phyloP scores from a whole-genome alignment of 2,329 filamentous ascomycete species.

The Plectosphaerella sp. region DNA sequence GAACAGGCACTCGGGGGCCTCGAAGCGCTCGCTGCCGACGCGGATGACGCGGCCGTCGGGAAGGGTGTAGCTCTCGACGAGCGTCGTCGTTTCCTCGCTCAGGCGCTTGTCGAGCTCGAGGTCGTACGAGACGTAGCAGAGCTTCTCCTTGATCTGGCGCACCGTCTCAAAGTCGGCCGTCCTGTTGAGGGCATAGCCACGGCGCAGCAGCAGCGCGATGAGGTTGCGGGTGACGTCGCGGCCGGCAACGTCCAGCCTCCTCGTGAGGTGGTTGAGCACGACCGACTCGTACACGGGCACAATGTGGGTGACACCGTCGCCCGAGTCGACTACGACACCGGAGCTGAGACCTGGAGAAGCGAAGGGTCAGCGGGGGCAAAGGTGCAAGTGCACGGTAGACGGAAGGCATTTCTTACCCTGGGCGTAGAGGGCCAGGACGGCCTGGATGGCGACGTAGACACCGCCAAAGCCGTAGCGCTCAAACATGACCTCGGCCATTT shows the following conservation, averaged over 20 bases:
- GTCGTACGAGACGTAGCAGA: slow-evolving; percentile 98
- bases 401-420: slow-evolving; percentile 59
- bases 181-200: slow-evolving; percentile 94
- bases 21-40: slow-evolving; percentile 94
- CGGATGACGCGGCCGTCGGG: slow-evolving; percentile 95
- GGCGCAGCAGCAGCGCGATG: slow-evolving; percentile 87
- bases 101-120: slow-evolving; percentile 92
- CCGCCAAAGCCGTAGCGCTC: slow-evolving; percentile 94
- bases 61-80: slow-evolving; percentile 96
- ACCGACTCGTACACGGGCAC: slow-evolving; percentile 98
- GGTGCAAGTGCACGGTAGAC: neutral
- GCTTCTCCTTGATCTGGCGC: slow-evolving; percentile 98
- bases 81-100: slow-evolving; percentile 93
- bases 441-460: slow-evolving; percentile 97
- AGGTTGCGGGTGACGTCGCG: slow-evolving; percentile 98
- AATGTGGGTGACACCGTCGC: slow-evolving; percentile 97
- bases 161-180: slow-evolving; percentile 99
- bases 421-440: slow-evolving; percentile 90
- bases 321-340: slow-evolving; percentile 97
- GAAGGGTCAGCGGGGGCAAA: slow-evolving; percentile 4
- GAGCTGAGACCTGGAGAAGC: slow-evolving; percentile 64
- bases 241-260: slow-evolving; percentile 89
- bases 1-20: slow-evolving; percentile 97
- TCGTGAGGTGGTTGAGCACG: slow-evolving; percentile 93
- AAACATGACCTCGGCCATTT: slow-evolving; percentile 99